Percentiles rank a stretch among this genome's conserved stretches.
Evolutionary conservation across 2,329 filamentous ascomycete species (phyloP).

Genomic region (Xylaria sp.): DNA sequence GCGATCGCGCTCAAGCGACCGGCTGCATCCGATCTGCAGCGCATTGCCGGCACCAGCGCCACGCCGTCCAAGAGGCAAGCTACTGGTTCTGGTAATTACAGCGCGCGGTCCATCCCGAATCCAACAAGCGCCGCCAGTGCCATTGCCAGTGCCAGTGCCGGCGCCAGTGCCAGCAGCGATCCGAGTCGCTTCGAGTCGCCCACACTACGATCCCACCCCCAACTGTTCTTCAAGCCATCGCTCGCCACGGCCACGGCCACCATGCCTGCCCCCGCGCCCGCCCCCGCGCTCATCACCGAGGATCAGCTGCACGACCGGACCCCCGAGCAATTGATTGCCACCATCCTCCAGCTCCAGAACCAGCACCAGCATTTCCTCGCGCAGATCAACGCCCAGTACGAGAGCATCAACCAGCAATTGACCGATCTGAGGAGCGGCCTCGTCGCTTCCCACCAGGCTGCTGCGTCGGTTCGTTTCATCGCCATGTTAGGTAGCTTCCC

Average conservation of each 20-base stretch:
- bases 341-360: conserved; percentile 50
- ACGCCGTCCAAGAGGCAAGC: conserved; percentile 50
- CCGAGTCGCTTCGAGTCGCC: conserved; percentile 25
- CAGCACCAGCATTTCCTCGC: conserved; percentile 50
- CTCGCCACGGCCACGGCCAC: conserved; percentile 40
- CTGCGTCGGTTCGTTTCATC: conserved; percentile 47
- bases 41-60: conserved; percentile 47
- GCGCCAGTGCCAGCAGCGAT: conserved; percentile 15
- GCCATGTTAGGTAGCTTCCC: neutral
- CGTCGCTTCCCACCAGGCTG: conserved; percentile 47
- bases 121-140: conserved; percentile 20
- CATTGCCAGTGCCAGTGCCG: conserved; percentile 2
- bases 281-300: conserved; percentile 45
- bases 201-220: conserved; percentile 29
- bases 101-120: conserved; percentile 39
- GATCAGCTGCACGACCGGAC: conserved; percentile 49
- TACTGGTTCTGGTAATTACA: conserved; percentile 40
- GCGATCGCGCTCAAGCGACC: conserved; percentile 47
- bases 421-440: conserved; percentile 49
- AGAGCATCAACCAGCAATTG: conserved; percentile 50
- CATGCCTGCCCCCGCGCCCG: conserved; percentile 18
- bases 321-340: conserved; percentile 50
- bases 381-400: conserved; percentile 50
- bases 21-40: conserved; percentile 51
- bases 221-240: conserved; percentile 41